Base-by-base conservation (phyloP, 306 rosid species). In the Alnus rubra region DNA sequence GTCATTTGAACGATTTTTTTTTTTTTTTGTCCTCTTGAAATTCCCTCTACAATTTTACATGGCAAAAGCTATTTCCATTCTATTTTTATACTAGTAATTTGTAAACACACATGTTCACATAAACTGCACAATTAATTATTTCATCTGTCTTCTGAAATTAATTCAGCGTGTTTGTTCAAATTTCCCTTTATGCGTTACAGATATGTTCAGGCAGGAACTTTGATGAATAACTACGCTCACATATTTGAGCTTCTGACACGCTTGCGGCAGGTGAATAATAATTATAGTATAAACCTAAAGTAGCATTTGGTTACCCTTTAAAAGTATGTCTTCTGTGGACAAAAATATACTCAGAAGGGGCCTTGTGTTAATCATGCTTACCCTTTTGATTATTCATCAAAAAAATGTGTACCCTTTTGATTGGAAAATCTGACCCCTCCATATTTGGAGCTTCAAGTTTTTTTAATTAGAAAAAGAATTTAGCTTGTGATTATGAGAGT, bases 211-310 rank as follows among this genome's bases (percentile, higher is more conserved):
- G 88, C 88, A 18, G 92, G 96, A 82, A 92, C 92, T 54, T 51
- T 90, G 76, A 78, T 82, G 82, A 88, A 91, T 78, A 95, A 95
- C 79, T 92, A 89, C 77, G 96, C 96, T 71, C 98, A 95, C 90
- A 88, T 92, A 85, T 95, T 95, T 89, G 98, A 92, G 77, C 97
- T 95, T 69, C 97, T 95, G 86, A 92, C 91, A 18, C 88, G 97
- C 37, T 87, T 95, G 80, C 91, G 98, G 35, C 98, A 95, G 96
- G 98, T 95, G 73, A 77, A 77, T 80, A 68, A 60, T 71, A 69
- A 14, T 52, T 70, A 8, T 47, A 23, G 9, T 33, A 47, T 39
- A 9, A 18, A 67, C 9, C 15, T 15, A 42, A 18, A 18, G 8
- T 42, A 42, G 45, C 45, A 42, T 42, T 42, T 42, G 45, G 45